Conservation (phyloP, 495 filamentous ascomycete species). For the Jackrogersella minutella region DNA sequence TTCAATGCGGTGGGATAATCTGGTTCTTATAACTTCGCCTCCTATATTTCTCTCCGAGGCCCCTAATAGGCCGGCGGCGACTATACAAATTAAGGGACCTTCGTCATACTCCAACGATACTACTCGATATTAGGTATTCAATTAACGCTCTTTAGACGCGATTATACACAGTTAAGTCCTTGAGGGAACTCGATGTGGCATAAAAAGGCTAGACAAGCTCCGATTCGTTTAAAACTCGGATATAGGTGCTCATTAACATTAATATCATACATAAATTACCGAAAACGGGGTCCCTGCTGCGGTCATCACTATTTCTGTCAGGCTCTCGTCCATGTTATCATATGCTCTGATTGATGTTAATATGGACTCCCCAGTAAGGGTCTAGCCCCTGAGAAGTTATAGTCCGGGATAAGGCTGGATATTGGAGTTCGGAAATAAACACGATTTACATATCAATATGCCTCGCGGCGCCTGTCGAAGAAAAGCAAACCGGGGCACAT, state of each 20-base stretch:
- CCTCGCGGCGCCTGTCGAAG: no score
- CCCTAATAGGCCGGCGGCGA: constrained; percentile 8
- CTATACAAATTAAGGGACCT: constrained; percentile 12
- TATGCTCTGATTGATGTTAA: background rate
- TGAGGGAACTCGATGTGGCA: background rate
- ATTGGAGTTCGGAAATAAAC: constrained; percentile 20
- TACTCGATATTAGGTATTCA: constrained; percentile 6
- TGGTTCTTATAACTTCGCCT: constrained; percentile 1
- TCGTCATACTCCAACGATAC: constrained; percentile 6
- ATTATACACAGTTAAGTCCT: background rate
- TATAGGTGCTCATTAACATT: background rate
- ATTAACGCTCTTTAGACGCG: constrained; percentile 27
- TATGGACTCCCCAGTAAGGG: background rate
- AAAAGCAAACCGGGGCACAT: no score
- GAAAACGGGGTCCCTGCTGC: background rate
- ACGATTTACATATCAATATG: background rate
- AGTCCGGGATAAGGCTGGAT: background rate
- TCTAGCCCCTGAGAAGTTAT: background rate
- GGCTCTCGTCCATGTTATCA: background rate
- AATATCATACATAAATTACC: background rate
- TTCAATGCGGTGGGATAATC: constrained; percentile 33
- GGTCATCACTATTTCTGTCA: background rate
- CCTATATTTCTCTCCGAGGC: constrained; percentile 1
- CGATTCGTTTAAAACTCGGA: background rate
- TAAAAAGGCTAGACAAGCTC: background rate